Percentiles rank a stretch among this genome's conserved stretches.
Evolutionary conservation across 306 rosid genomes (phyloP).

Genomic region (Cucumis melo): DNA sequence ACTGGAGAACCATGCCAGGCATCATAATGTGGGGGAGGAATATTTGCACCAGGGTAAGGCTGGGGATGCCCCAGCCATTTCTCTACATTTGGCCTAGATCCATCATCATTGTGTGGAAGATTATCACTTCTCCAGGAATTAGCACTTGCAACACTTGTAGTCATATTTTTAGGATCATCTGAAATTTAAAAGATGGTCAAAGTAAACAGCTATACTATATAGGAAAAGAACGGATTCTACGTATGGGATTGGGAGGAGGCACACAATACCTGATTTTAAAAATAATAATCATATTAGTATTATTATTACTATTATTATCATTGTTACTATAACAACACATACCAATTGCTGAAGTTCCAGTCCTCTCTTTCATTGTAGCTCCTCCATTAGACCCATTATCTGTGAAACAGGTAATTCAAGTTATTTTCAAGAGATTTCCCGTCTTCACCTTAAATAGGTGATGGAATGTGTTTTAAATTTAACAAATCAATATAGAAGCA

Average conservation of each 20-base stretch:
- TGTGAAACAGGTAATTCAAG: conserved; percentile 16
- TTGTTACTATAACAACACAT: conserved; percentile 1
- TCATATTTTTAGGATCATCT: conserved; percentile 42
- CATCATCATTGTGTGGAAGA: conserved; percentile 45
- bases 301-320: no score
- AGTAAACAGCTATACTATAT: neutral
- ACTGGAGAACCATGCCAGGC: conserved; percentile 71
- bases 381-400: conserved; percentile 36
- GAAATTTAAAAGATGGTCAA: conserved; percentile 13
- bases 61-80: conserved; percentile 77
- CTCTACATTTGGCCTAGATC: conserved; percentile 42
- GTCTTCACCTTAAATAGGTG: neutral
- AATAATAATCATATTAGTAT: neutral
- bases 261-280: neutral
- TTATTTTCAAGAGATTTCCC: neutral
- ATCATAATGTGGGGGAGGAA: conserved; percentile 64
- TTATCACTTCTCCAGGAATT: conserved; percentile 56
- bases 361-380: conserved; percentile 27
- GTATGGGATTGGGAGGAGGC: neutral
- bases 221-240: neutral
- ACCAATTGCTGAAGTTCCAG: conserved; percentile 38
- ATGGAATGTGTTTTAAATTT: neutral
- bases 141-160: conserved; percentile 22
- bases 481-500: neutral
- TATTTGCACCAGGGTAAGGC: conserved; percentile 47